Evolutionary conservation across 371 early-diverging fungal species (phyloP).

Genomic region (Circinella minor): DNA sequence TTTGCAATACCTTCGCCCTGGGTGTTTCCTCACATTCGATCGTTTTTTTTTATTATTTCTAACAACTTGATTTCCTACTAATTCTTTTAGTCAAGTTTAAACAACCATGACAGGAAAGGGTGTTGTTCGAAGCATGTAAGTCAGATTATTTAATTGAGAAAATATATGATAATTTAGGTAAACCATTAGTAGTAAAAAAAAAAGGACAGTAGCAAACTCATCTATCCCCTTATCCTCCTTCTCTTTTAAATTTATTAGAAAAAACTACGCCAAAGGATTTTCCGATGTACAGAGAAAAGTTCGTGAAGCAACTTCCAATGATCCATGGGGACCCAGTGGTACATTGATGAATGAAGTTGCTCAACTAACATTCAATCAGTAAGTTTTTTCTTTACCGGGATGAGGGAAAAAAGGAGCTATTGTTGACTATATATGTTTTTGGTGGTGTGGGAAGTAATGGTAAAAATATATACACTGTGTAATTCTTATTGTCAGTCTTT

Average conservation of each 20-base stretch:
- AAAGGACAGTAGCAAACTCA: background rate
- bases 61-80: too few relatives aligned
- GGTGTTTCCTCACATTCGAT: conserved; percentile 1
- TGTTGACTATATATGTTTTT: too few relatives aligned
- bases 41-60: background rate
- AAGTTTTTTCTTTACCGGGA: conserved; percentile 36
- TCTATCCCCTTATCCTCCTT: background rate
- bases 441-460: too few relatives aligned
- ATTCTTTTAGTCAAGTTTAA: background rate
- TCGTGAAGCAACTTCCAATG: conserved; percentile 93
- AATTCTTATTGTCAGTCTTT: too few relatives aligned
- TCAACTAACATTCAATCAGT: conserved; percentile 85
- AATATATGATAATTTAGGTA: background rate
- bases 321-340: conserved; percentile 88
- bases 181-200: background rate
- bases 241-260: conserved; percentile 57
- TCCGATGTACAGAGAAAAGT: conserved; percentile 96
- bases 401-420: background rate
- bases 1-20: background rate
- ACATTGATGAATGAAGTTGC: conserved; percentile 90
- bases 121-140: conserved; percentile 55
- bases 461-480: too few relatives aligned
- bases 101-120: conserved; percentile 48
- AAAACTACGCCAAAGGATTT: conserved; percentile 96
- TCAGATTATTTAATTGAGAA: background rate